These are phyloP conservation scores for Beauveria pseudobassiana DNA, from an alignment of 2,329 filamentous ascomycete genomes.

Conservation along the genomic window DNA sequence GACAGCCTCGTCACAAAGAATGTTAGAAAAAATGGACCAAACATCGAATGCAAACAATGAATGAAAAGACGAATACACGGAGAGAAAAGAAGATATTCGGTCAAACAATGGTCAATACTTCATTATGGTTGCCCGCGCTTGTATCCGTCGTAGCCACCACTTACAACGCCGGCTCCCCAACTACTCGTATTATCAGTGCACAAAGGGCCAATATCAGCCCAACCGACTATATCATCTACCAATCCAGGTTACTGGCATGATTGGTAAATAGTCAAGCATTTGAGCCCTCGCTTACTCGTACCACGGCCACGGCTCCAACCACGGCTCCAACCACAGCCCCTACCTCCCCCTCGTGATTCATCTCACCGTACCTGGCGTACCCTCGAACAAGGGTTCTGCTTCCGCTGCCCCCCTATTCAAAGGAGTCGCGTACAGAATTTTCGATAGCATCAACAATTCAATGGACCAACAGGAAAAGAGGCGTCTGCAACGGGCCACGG, in stretches of 20 bases:
- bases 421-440: neutral
- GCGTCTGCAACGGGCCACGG: constrained; percentile 1
- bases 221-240: neutral
- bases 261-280: no score
- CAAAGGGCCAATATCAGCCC: neutral
- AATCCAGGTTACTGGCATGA: no score
- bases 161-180: neutral
- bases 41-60: no score
- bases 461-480: neutral
- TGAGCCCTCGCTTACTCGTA: neutral
- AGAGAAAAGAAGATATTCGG: no score
- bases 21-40: no score
- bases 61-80: no score
- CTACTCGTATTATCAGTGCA: neutral
- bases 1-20: no score
- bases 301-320: neutral
- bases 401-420: neutral
- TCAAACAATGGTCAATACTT: no score
- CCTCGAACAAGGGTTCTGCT: no score
- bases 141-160: neutral
- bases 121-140: no score
- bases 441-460: neutral
- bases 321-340: neutral
- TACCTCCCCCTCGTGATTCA: no score
- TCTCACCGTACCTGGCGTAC: no score